Base-by-base conservation (phyloP, 1,284 basidiomycete species). In the Ceratobasidium sp. region DNA sequence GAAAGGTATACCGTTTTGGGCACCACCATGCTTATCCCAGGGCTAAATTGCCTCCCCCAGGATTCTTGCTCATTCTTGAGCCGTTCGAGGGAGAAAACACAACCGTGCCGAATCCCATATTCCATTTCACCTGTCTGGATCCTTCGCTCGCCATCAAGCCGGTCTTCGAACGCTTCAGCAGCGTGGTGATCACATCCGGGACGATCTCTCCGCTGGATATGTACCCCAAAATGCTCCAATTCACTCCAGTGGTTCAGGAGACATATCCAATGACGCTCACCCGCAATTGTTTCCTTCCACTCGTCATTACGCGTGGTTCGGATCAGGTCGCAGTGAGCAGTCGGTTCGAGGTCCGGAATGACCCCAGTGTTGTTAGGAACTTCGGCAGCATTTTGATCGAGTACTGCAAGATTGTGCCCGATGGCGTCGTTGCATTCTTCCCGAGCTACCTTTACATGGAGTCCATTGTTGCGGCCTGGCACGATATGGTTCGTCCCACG, bases 371-470 rank as follows among this genome's bases (percentile, higher is more conserved):
- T 27, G 98, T 99, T 73, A 90, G 98, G 76, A 99, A 99, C 83
- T 99, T 99, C 81, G 98, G 98, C 47, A 98, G 93, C 81, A 98
- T 99, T 82, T 89, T 99, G 47, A 92, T 99, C 80, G 98, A 99
- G 83, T 98, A 98, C 85, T 95, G 95, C 83, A 97, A 97, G 82
- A 96, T 95, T 72, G 96, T 99, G 0, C 98, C 98, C 6, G 98
- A 99, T 83, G 98, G 98, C n/a, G 94, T 99, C 76, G 98, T 99
- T 44, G 97, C 97, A 8, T 99, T 99, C 88, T 99, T 99, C 84
- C 98, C 98, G 19, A 97, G 94, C 82, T 99, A 99, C 84, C 89
- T 99, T 31, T 99, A 99, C 84, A 99, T 99, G 98, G 98, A 99
- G 84, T 97, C 95, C 45, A 99, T 99, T 78, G 98, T 99, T 24